These are phyloP conservation scores for Clonostachys chloroleuca DNA, from an alignment of 2,329 filamentous ascomycete species.

Conservation along the genomic window DNA sequence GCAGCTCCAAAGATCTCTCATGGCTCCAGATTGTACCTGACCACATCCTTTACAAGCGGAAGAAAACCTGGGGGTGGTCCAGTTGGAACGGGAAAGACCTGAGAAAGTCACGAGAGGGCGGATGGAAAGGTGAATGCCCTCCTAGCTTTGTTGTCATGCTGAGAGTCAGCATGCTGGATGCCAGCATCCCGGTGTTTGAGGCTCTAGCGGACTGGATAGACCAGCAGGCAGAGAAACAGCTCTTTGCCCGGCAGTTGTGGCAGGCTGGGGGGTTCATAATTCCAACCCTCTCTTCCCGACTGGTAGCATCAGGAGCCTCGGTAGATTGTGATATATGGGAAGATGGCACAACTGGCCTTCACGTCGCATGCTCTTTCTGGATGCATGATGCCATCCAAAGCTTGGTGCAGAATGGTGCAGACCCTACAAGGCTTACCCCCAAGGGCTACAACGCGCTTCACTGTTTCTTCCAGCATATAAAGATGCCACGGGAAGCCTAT, in stretches of 20 bases:
- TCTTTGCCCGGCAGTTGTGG: background rate
- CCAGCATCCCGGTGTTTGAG: background rate
- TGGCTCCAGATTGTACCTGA: background rate
- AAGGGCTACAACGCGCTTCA: too few species aligned
- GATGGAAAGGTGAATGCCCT: background rate
- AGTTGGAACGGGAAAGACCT: background rate
- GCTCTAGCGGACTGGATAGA: background rate
- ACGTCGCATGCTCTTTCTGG: too few species aligned
- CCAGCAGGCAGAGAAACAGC: background rate
- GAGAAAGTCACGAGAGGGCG: background rate
- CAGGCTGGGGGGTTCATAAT: background rate
- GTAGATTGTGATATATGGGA: too few species aligned
- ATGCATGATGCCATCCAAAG: too few species aligned
- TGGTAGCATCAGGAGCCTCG: too few species aligned
- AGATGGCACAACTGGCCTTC: too few species aligned
- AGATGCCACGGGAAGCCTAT: too few species aligned
- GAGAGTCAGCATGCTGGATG: background rate
- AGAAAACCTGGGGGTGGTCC: background rate
- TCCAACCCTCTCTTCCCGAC: background rate
- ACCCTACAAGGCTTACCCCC: too few species aligned
- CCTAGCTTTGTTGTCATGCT: background rate
- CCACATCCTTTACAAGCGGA: background rate
- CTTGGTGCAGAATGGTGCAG: too few species aligned
- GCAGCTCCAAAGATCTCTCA: background rate
- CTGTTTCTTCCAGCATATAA: too few species aligned